Percentiles rank a stretch among this genome's conserved stretches.
Conservation (phyloP, 2,329 filamentous ascomycete genomes). For the Penicillium sumatraense region DNA sequence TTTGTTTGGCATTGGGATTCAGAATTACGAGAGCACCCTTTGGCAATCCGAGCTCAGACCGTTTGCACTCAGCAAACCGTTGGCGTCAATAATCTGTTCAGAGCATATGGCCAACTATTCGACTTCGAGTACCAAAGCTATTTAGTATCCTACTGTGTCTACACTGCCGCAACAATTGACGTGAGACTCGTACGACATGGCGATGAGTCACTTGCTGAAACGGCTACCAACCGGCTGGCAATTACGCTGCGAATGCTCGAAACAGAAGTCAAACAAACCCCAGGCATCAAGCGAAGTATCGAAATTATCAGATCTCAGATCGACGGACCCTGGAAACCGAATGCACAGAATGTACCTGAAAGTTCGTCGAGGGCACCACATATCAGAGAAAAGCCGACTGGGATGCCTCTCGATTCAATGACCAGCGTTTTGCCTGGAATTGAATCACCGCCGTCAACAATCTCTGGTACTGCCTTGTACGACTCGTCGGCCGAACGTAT, state of each 20-base stretch:
- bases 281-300: constrained; percentile 16
- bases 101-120: constrained; percentile 19
- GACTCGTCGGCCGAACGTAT: not conserved
- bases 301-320: constrained; percentile 15
- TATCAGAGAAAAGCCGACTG: not conserved
- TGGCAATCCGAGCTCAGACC: constrained; percentile 13
- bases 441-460: not conserved
- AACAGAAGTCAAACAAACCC: constrained; percentile 16
- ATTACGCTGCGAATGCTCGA: constrained; percentile 18
- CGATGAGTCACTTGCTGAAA: constrained; percentile 1
- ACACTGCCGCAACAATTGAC: constrained; percentile 26
- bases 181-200: constrained; percentile 17
- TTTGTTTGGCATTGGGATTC: constrained; percentile 15
- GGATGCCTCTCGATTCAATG: not conserved
- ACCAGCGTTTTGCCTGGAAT: not conserved
- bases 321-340: not conserved
- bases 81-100: constrained; percentile 19
- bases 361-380: not conserved
- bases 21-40: constrained; percentile 10
- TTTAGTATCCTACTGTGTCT: constrained; percentile 24
- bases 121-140: constrained; percentile 23
- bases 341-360: not conserved
- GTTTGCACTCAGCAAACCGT: constrained; percentile 17
- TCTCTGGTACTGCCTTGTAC: not conserved
- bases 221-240: constrained; percentile 12